Evolutionary conservation across 75 land plant species (phyloP).

Genomic region (Selaginella moellendorffii): DNA sequence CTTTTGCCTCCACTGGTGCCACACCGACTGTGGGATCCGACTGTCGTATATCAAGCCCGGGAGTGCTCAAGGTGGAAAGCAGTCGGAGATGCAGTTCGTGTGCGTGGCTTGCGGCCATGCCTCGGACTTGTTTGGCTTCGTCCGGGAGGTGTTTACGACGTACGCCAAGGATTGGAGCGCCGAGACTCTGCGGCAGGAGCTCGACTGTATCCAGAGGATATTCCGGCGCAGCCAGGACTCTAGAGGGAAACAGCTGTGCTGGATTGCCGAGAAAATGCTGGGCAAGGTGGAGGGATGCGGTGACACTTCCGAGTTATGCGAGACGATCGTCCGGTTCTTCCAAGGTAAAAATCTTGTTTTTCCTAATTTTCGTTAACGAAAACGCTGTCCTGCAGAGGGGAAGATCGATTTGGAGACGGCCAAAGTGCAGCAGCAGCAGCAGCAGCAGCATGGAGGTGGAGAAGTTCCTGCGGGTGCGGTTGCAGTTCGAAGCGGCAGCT

Average conservation of each 20-base stretch:
- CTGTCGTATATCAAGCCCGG: conserved; percentile 46
- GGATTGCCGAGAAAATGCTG: conserved; percentile 32
- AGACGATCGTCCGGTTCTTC: not conserved
- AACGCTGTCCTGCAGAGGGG: too few species aligned
- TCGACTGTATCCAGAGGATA: conserved; percentile 57
- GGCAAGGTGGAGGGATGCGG: conserved; percentile 22
- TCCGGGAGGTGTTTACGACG: conserved; percentile 56
- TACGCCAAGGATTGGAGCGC: conserved; percentile 51
- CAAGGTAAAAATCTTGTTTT: too few species aligned
- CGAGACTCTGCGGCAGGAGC: conserved; percentile 44
- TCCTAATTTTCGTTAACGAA: too few species aligned
- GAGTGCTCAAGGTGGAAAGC: conserved; percentile 7
- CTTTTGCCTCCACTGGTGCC: conserved; percentile 76
- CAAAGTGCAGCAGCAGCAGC: too few species aligned
- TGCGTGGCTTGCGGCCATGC: conserved; percentile 64
- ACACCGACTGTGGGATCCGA: conserved; percentile 59
- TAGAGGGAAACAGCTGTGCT: conserved; percentile 39
- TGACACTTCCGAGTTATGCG: conserved; percentile 29
- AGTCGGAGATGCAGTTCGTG: conserved; percentile 51
- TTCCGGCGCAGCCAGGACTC: conserved; percentile 49
- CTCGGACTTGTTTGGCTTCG: conserved; percentile 83
- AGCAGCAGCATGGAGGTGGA: too few species aligned
- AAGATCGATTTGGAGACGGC: too few species aligned
- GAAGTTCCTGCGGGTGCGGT: too few species aligned
- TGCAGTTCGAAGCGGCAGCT: too few species aligned